These are phyloP conservation scores for Kwoniella sp. DNA, from an alignment of 768 basidiomycete species.

Conservation along the genomic window DNA sequence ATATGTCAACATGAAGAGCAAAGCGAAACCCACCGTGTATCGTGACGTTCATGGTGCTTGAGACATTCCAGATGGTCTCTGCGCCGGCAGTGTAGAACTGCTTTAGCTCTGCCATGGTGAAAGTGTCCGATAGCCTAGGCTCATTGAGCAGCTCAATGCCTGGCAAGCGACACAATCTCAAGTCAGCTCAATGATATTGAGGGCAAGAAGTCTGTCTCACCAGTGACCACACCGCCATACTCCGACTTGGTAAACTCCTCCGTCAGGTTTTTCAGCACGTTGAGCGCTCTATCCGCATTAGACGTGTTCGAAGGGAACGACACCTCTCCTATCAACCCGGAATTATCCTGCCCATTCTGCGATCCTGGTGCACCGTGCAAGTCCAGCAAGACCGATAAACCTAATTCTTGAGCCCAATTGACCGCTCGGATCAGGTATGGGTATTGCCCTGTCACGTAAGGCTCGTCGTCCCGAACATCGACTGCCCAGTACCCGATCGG, in stretches of 20 bases:
- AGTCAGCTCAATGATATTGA: neutral
- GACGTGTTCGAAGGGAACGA: slow-evolving; percentile 36
- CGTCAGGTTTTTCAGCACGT: slow-evolving; percentile 42
- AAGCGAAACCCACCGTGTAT: slow-evolving; percentile 45
- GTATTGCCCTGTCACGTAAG: slow-evolving; percentile 45
- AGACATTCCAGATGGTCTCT: slow-evolving; percentile 21
- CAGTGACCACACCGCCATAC: slow-evolving; percentile 50
- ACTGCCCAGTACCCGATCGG: slow-evolving; percentile 53
- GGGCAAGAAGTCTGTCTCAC: slow-evolving; percentile 24
- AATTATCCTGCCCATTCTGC: slow-evolving; percentile 55
- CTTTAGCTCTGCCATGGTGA: slow-evolving; percentile 50
- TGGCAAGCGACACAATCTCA: slow-evolving; percentile 9
- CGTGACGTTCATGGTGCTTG: slow-evolving; percentile 33
- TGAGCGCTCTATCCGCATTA: slow-evolving; percentile 34
- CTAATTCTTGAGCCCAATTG: slow-evolving; percentile 43
- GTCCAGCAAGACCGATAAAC: slow-evolving; percentile 45
- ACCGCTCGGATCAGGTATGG: slow-evolving; percentile 48
- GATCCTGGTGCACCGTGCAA: slow-evolving; percentile 52
- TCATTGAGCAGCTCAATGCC: slow-evolving; percentile 55
- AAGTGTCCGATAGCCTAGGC: slow-evolving; percentile 40
- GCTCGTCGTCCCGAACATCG: slow-evolving; percentile 38
- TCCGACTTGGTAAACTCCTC: slow-evolving; percentile 46
- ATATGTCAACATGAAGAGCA: no score
- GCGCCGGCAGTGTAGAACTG: slow-evolving; percentile 42
- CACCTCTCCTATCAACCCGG: slow-evolving; percentile 40